Evolutionary conservation across 1,139 yeast genomes (phyloP).

Genomic region (Taphrina confusa): DNA sequence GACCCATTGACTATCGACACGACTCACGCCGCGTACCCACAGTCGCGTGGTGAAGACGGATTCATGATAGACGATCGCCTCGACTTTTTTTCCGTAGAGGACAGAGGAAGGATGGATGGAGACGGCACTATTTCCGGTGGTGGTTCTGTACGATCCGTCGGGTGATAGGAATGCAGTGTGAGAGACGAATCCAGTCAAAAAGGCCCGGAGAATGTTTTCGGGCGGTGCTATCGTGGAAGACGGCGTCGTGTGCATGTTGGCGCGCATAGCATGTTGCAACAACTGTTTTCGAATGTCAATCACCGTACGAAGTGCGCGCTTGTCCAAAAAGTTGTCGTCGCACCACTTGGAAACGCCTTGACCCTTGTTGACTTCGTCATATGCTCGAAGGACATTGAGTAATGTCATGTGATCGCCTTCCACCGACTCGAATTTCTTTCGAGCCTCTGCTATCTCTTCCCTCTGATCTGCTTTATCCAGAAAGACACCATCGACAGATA

Average conservation of each 20-base stretch:
- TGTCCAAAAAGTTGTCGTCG: conserved; percentile 69
- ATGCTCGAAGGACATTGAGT: conserved; percentile 52
- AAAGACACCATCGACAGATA: conserved; percentile 86
- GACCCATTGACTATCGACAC: conserved; percentile 82
- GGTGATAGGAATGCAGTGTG: conserved; percentile 95
- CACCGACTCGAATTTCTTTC: conserved; percentile 55
- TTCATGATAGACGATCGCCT: conserved; percentile 92
- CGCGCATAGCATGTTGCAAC: conserved; percentile 61
- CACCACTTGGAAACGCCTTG: conserved; percentile 59
- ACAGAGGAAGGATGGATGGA: conserved; percentile 91
- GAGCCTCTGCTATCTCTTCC: conserved; percentile 67
- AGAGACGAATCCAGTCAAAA: conserved; percentile 74
- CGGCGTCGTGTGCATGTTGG: conserved; percentile 44
- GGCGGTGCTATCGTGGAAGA: background rate
- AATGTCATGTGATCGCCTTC: conserved; percentile 58
- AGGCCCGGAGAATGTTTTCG: conserved; percentile 62
- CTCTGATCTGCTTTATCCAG: conserved; percentile 78
- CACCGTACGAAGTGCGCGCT: conserved; percentile 63
- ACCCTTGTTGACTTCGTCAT: conserved; percentile 43
- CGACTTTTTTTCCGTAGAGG: conserved; percentile 76
- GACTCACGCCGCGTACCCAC: conserved; percentile 83
- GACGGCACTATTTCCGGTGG: conserved; percentile 61
- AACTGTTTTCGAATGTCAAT: conserved; percentile 72
- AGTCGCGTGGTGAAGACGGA: conserved; percentile 91
- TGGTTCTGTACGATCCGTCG: conserved; percentile 86